Base-by-base conservation (phyloP, 345 rosid genomes). In the Camelina hispida region DNA sequence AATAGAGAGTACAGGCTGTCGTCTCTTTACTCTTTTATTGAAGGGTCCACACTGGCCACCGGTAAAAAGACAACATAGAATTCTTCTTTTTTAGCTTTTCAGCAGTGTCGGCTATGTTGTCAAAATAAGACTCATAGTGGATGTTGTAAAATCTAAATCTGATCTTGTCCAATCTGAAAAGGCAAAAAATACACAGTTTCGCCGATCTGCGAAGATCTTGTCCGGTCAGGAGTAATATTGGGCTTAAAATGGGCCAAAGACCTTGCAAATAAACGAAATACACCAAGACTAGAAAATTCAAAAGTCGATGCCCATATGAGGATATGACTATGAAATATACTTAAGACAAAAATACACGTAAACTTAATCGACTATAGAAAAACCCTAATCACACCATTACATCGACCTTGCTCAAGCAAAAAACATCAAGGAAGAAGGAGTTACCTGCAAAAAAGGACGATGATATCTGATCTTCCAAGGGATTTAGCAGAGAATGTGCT, bases 11-110 rank as follows among this genome's bases (percentile, higher is more conserved):
- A 16, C 70, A 54, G 71, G 72, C 76, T 70, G 80, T 63, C 76
- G 17, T 28, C 30, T 28, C 53, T 63, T 56, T 55, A 70, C 47
- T 56, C 76, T 71, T 71, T 77, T 63, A 47, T 58, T 48, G 67
- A 50, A n/a, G 66, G 66, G 54, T 70, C 75, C 75, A 76, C 51
- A 28, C 30, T 28, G 30, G 30, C 60, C 75, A 77, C 72, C 66
- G 72, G 76, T 52, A 47, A 77, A 77, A 64, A 20, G 62, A 69
- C 76, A 48, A 77, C 30, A 76, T 62, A 62, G 3, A 53, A 44
- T 54, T 69, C 51, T 69, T 53, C 43, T 5, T 35, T 28, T 15
- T 22, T 6, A 1, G 0, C 9, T 38, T 50, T 67, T 14, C 37
- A 14, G 11, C 5, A 42, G 69, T 69, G 73, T 60, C 75, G 75